phyloP scores from a whole-genome alignment of 768 basidiomycete species.

The Lentinus brumalis region DNA sequence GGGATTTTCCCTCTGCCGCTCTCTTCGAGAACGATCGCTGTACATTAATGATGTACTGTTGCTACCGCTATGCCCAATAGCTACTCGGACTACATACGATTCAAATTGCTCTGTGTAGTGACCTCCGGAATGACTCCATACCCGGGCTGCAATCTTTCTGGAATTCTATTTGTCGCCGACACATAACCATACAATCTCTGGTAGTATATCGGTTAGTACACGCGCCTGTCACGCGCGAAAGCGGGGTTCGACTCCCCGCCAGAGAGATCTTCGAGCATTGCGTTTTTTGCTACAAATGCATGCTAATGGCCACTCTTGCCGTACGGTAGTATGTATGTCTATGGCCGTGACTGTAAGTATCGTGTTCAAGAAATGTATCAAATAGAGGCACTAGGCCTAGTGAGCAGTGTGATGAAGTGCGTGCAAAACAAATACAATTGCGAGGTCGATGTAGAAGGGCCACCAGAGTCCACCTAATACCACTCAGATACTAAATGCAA shows the following conservation, averaged over 20 bases:
- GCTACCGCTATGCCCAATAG: not conserved
- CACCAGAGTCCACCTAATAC: not conserved
- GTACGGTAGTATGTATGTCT: no score
- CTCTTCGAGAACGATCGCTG: not conserved
- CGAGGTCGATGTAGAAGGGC: not conserved
- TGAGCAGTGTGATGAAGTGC: not conserved
- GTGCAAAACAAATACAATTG: not conserved
- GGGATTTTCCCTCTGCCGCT: not conserved
- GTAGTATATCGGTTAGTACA: constrained; percentile 24
- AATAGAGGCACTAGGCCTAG: not conserved
- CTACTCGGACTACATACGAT: no score
- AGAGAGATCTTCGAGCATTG: not conserved
- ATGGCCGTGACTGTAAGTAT: not conserved
- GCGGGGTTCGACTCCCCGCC: constrained; percentile 37
- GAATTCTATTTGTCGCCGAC: no score
- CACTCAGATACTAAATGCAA: not conserved
- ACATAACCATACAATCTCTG: not conserved
- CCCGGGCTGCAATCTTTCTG: no score
- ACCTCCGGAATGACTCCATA: no score
- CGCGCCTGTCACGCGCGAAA: constrained; percentile 32
- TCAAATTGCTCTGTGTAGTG: no score
- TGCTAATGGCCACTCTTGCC: not conserved
- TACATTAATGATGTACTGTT: not conserved
- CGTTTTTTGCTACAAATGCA: not conserved
- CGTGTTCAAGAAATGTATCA: not conserved